A percentile compares a stretch with the other conserved stretches of the same genome.
Conservation (phyloP, 345 rosid genomes). For the Trapa bicornis region DNA sequence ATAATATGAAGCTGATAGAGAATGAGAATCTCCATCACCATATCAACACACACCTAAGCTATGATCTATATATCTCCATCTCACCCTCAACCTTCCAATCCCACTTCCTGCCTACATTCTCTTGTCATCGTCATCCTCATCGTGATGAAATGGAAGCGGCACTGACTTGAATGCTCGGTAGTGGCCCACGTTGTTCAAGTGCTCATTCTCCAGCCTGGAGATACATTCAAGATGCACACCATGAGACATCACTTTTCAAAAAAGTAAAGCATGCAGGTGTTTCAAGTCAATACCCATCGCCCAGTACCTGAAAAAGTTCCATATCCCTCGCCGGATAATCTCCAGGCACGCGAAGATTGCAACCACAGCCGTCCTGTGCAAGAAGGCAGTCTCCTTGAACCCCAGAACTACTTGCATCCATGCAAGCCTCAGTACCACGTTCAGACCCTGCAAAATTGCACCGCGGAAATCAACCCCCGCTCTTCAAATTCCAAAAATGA, state of each 20-base stretch:
- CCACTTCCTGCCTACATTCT: not conserved
- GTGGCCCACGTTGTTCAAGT: slow-evolving; percentile 71
- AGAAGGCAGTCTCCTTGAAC: slow-evolving; percentile 34
- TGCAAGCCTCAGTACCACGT: slow-evolving; percentile 59
- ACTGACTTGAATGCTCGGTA: slow-evolving; percentile 72
- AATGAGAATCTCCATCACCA: no score
- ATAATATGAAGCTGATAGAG: no score
- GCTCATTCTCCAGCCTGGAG: slow-evolving; percentile 78
- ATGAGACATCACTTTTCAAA: no score
- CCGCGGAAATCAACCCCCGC: no score
- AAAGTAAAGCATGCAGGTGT: no score
- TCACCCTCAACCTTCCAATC: no score
- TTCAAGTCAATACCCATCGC: no score
- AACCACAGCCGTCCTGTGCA: slow-evolving; percentile 40
- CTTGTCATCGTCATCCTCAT: slow-evolving; percentile 10
- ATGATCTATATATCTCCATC: no score
- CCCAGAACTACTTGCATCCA: slow-evolving; percentile 72
- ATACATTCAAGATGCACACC: not conserved
- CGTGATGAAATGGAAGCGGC: slow-evolving; percentile 49
- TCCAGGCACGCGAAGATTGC: slow-evolving; percentile 52
- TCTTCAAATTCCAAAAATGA: no score
- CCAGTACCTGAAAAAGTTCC: slow-evolving; percentile 77
- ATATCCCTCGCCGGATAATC: slow-evolving; percentile 71
- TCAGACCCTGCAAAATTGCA: slow-evolving; percentile 33
- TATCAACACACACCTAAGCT: no score